Base-by-base conservation (phyloP, 164 flowering plant species). In the Stephania yunnanensis region DNA sequence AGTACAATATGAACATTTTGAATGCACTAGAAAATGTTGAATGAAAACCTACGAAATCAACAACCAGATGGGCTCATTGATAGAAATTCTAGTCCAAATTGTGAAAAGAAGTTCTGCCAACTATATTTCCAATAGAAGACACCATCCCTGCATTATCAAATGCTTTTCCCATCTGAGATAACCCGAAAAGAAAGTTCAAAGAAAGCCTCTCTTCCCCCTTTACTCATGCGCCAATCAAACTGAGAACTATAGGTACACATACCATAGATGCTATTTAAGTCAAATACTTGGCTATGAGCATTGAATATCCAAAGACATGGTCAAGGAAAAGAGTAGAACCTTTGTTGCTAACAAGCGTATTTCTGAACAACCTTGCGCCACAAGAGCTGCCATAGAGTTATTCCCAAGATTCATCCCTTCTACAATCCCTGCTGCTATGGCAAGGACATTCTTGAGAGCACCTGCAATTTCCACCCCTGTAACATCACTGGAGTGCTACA, bases 391-490 rank as follows among this genome's bases (percentile, higher is more conserved):
- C 98, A 95, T 95, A 46, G 92, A 91, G 78, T 95, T 95, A 79
- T 95, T 89, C 46, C 98, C 98, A 78, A 91, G 93, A 83, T 91
- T 82, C 95, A 95, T 87, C 68, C 98, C 98, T 73, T 86, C 97
- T 61, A 95, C 98, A 75, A 95, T 91, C 71, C 98, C 98, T 64
- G 98, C 98, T 36, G 98, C 98, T 85, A 95, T 95, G 11, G 98
- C 97, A 70, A 95, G 93, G 48, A 95, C 98, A 83, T 95, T 92
- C 85, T 95, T 95, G n/a, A 95, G 89, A 42, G 98, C 97, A 81
- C 98, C 97, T 76, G 97, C 98, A 83, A 95, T 95, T 87, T 95
- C 98, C 78, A 92, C 98, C 83, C 97, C 97, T 89, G 92, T 92
- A 82, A 95, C 98, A 89, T 95, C 98, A 84, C 98, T 92, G 95